A percentile compares a stretch with the other conserved stretches of the same genome.
These are phyloP conservation scores for Aureobasidium sp. DNA, from an alignment of 2,329 filamentous ascomycete genomes.

Conservation along the genomic window DNA sequence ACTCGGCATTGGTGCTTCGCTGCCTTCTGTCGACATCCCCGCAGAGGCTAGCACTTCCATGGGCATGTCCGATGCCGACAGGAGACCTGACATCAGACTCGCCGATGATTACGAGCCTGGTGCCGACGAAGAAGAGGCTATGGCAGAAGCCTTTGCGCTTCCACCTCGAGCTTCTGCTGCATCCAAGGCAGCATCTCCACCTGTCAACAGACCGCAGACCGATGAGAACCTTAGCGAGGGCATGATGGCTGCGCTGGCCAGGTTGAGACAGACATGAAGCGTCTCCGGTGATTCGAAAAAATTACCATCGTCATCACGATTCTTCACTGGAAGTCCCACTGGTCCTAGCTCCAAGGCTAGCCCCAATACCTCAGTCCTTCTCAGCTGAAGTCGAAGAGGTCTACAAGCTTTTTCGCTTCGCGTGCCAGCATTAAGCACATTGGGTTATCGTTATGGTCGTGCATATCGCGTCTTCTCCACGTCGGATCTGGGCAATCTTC, in stretches of 20 bases:
- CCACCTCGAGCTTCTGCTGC: neutral
- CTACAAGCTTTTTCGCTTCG: slow-evolving; percentile 28
- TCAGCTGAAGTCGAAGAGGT: slow-evolving; percentile 17
- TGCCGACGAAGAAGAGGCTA: slow-evolving; percentile 43
- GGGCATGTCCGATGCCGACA: slow-evolving; percentile 30
- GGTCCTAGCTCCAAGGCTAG: neutral
- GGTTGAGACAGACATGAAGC: slow-evolving; percentile 37
- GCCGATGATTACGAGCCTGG: slow-evolving; percentile 28
- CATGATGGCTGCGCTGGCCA: slow-evolving; percentile 52
- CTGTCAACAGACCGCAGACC: slow-evolving; percentile 27
- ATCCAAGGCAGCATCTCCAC: slow-evolving; percentile 23
- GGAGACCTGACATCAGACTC: slow-evolving; percentile 28
- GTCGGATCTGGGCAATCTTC: slow-evolving; percentile 6
- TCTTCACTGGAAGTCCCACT: neutral
- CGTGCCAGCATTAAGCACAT: slow-evolving; percentile 27
- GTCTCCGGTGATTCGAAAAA: neutral
- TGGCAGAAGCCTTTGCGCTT: slow-evolving; percentile 24
- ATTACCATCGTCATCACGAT: neutral
- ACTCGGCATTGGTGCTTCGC: slow-evolving; percentile 27
- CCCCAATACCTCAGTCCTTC: neutral
- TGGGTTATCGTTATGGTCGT: slow-evolving; percentile 22
- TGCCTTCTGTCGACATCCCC: slow-evolving; percentile 22
- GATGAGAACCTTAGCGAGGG: slow-evolving; percentile 49
- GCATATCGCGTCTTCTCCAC: neutral
- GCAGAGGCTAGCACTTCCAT: slow-evolving; percentile 20